Base-by-base conservation (phyloP, 495 filamentous ascomycete species). In the Penicillium odoratum region DNA sequence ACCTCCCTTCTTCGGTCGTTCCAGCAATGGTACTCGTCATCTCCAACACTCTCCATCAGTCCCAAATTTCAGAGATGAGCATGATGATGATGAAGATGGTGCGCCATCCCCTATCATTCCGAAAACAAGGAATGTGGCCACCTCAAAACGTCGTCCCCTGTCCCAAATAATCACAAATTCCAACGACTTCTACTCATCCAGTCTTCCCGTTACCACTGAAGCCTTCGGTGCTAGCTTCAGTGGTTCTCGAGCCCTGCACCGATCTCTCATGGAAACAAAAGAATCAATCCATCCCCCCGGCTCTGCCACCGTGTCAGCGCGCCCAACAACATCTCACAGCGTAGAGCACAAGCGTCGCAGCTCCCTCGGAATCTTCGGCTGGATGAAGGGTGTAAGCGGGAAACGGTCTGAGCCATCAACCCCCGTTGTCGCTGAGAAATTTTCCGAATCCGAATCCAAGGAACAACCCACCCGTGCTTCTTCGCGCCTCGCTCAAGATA, bases 291-390 rank as follows among this genome's bases (percentile, higher is more conserved):
- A 4, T 28, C 53, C 52, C n/a, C 47, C 58, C 13, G 56, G 56
- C 42, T 56, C 71, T 15, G 51, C 64, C 28, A 61, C 61, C 16
- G 61, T 62, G 44, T 57, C 68, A 10, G 58, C 29, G 10, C 67
- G 70, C n/a, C 69, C 70, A 1, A 58, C 61, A 10, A 69, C 69
- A 16, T 72, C 74, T 15, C 61, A 71, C 40, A 64, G 61, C 53
- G 61, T 57, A 29, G 71, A 75, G 7, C 72, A 74, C 56, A 76
- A 75, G 46, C 66, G 74, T 13, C 73, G 70, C 44, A 71, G 71
- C 57, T 79, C 76, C 2, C 62, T 77, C 1, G 69, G 73, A 3
- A 71, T 79, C 26, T 70, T 78, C 42, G 67, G 74, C 36, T 79
- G 76, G 76, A 74, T 79, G 71, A 79, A 79, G 50, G 66, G 71